Conservation (phyloP, 2,329 filamentous ascomycete genomes). For the Fusarium hainanense region DNA sequence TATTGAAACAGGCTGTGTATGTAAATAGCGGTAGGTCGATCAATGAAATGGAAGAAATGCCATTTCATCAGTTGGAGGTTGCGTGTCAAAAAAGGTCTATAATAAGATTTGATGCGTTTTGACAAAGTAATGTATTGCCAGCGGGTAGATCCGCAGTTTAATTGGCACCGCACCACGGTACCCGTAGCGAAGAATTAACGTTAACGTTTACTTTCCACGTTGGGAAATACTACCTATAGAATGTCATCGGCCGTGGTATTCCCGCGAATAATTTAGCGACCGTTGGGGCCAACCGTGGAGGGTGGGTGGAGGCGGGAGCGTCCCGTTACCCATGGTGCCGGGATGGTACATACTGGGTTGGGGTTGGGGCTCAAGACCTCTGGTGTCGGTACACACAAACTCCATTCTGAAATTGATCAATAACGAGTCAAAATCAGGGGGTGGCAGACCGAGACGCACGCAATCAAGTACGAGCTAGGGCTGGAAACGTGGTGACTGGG, state of each 20-base stretch:
- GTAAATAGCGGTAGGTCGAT: slow-evolving; percentile 1
- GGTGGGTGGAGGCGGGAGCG: slow-evolving; percentile 25
- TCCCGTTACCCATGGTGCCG: slow-evolving; percentile 22
- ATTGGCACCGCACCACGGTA: slow-evolving; percentile 10
- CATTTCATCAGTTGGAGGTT: slow-evolving; percentile 1
- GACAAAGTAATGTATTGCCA: slow-evolving; percentile 11
- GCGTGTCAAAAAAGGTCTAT: neutral
- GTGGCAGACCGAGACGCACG: slow-evolving; percentile 20
- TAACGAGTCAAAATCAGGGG: slow-evolving; percentile 13
- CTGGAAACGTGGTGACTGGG: slow-evolving; percentile 41
- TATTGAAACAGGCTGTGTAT: slow-evolving; percentile 23
- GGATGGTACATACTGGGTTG: slow-evolving; percentile 28
- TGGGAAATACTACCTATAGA: slow-evolving; percentile 29
- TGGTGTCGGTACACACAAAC: slow-evolving; percentile 33
- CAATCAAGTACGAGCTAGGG: slow-evolving; percentile 31
- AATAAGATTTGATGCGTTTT: slow-evolving; percentile 5
- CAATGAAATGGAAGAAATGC: neutral
- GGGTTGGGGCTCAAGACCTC: slow-evolving; percentile 37
- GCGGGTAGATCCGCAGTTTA: slow-evolving; percentile 40
- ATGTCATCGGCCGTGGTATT: slow-evolving; percentile 22
- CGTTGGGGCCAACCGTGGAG: slow-evolving; percentile 19
- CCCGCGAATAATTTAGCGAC: slow-evolving; percentile 30
- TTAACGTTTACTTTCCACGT: slow-evolving; percentile 33
- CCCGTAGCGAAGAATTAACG: neutral
- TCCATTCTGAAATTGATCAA: slow-evolving; percentile 15